A percentile compares a stretch with the other conserved stretches of the same genome.
Conservation (phyloP, 371 early-diverging fungal species). For the Mucor irregularis region DNA sequence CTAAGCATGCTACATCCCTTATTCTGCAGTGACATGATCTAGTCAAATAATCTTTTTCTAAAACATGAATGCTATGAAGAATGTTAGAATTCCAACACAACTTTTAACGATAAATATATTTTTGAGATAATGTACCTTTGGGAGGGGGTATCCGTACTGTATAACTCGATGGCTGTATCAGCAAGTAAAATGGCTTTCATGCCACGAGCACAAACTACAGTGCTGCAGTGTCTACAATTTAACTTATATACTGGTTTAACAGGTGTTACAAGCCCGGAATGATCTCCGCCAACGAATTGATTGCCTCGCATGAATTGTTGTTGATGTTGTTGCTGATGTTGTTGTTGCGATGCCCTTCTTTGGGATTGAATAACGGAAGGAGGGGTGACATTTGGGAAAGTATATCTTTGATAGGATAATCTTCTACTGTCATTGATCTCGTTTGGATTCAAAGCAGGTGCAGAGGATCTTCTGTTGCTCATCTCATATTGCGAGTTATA, state of each 20-base stretch:
- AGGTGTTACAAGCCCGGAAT: constrained; percentile 16
- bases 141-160: constrained; percentile 88
- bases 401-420: constrained; percentile 4
- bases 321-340: constrained; percentile 4
- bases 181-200: constrained; percentile 92
- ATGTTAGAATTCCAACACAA: not conserved
- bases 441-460: too few species aligned
- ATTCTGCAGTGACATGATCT: constrained; percentile 91
- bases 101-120: not conserved
- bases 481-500: too few species aligned
- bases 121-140: constrained; percentile 53
- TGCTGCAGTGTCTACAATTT: constrained; percentile 39
- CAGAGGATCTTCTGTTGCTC: constrained; percentile 3
- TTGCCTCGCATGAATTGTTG: not conserved
- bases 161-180: constrained; percentile 82
- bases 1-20: constrained; percentile 92
- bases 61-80: constrained; percentile 73
- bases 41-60: constrained; percentile 91
- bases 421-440: not conserved
- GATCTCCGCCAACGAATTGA: not conserved
- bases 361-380: constrained; percentile 21
- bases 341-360: constrained; percentile 5
- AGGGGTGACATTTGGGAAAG: constrained; percentile 17
- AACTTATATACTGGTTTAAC: constrained; percentile 44
- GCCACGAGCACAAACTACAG: constrained; percentile 70